phyloP scores from a whole-genome alignment of 2,329 filamentous ascomycete species.

The Pseudogymnoascus verrucosus region DNA sequence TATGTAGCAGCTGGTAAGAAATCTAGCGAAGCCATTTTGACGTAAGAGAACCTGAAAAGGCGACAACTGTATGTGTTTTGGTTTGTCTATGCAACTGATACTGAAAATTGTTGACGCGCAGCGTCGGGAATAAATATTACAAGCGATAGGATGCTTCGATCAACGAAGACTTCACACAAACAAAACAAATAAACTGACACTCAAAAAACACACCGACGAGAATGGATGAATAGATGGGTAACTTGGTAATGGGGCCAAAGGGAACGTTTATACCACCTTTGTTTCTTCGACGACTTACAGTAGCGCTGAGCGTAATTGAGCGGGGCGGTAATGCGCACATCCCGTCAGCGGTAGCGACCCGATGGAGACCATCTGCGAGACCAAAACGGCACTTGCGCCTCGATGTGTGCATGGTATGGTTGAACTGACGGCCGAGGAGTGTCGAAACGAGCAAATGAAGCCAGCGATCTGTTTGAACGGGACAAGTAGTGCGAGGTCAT shows the following conservation, averaged over 20 bases:
- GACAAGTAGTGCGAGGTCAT: conserved; percentile 5
- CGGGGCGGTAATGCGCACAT: conserved; percentile 2
- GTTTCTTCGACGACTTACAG: conserved; percentile 7
- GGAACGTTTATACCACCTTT: conserved; percentile 6
- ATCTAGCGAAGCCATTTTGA: conserved; percentile 29
- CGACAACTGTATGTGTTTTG: conserved; percentile 9
- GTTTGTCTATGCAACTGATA: conserved; percentile 3
- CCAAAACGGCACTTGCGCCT: conserved; percentile 9
- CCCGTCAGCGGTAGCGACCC: neutral
- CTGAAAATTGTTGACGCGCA: conserved; percentile 20
- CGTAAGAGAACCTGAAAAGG: neutral
- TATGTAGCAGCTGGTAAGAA: conserved; percentile 42
- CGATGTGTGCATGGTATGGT: neutral
- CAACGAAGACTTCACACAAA: conserved; percentile 27
- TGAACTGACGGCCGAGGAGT: neutral
- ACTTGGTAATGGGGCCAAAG: conserved; percentile 5
- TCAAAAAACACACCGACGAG: conserved; percentile 12
- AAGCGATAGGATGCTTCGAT: conserved; percentile 31
- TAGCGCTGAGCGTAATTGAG: conserved; percentile 4
- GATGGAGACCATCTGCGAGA: neutral
- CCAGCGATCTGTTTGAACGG: conserved; percentile 4
- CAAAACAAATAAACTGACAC: conserved; percentile 11
- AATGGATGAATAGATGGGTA: conserved; percentile 4
- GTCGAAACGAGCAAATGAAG: conserved; percentile 1
- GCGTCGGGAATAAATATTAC: conserved; percentile 24